A percentile compares a stretch with the other conserved stretches of the same genome.
phyloP scores from a whole-genome alignment of 768 basidiomycete genomes.

The Hericium rajendrae region DNA sequence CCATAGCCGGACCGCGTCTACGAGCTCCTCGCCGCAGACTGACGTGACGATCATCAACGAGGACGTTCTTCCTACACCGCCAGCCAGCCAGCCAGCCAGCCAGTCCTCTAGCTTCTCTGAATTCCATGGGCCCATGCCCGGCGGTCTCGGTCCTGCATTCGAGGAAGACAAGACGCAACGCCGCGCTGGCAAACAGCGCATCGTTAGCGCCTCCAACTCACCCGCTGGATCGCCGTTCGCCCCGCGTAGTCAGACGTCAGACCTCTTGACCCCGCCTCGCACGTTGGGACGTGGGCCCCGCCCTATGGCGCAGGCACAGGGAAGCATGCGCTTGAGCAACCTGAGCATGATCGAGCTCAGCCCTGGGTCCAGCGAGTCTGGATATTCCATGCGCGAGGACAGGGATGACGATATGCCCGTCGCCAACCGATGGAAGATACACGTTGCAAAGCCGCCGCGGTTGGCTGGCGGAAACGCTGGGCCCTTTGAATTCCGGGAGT shows the following conservation, averaged over 20 bases:
- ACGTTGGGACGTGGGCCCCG: neutral
- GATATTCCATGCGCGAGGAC: neutral
- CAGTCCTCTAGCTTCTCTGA: no score
- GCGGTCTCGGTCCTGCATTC: neutral
- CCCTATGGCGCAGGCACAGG: neutral
- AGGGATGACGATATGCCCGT: no score
- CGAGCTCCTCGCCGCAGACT: neutral
- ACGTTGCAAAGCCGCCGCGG: slow-evolving; percentile 30
- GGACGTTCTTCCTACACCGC: neutral
- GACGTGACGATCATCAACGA: neutral
- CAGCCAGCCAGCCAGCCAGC: no score
- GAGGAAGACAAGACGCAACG: neutral
- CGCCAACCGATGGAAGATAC: slow-evolving; percentile 28
- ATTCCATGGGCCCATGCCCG: neutral
- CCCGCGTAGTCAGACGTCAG: no score
- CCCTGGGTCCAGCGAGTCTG: neutral
- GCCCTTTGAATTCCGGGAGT: neutral
- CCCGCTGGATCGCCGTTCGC: no score
- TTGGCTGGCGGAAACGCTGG: slow-evolving; percentile 20
- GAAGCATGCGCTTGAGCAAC: neutral
- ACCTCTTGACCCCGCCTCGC: neutral
- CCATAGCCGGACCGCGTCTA: neutral
- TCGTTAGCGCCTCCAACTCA: no score
- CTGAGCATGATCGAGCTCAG: neutral
- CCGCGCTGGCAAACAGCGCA: neutral